Base-by-base conservation (phyloP, 2,329 filamentous ascomycete genomes). In the Beauveria pseudobassiana region DNA sequence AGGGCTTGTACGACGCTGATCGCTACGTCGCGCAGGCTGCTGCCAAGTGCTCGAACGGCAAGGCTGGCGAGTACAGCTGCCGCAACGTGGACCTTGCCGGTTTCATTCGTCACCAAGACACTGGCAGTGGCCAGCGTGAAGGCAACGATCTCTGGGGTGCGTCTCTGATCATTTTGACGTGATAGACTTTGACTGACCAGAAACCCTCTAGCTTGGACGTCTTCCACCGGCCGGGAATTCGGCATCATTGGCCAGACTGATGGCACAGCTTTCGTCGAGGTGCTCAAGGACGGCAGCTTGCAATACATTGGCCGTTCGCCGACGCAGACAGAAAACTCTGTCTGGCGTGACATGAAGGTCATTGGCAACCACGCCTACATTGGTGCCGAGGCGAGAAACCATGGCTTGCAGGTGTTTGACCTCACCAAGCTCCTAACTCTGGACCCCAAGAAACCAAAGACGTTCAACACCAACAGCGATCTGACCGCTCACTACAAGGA, bases 371-470 rank as follows among this genome's bases (percentile, higher is more conserved):
- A 69, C 57, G 69, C 67, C 63, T 71, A 76, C 63, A 75, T 78
- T 38, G 76, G 76, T 8, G 72, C 73, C 48, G 76, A 78, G 65
- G 78, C 81, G 0, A 64, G 66, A 7, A 69, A 73, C 59, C 84
- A 87, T 68, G 81, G 82, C 54, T 77, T 87, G 26, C 85, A 87
- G 69, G 80, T 87, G 69, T 87, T 87, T 65, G 84, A 87, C 68
- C 77, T 86, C 76, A 81, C 74, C 66, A 85, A 73, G 74, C 75
- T 84, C 3, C 69, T 79, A 38, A 70, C 70, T 26, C 66, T 81
- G 51, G 71, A 78, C 67, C 73, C 76, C 1, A 65, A 74, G 14
- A 72, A 69, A 16, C 74, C 70, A 49, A 67, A 63, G 64, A 67
- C 63, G 5, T 76, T 73, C 62, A 67, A 62, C 70, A 68, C 65